A percentile compares a stretch with the other conserved stretches of the same genome.
Evolutionary conservation across 163 green algal genomes (phyloP).

Genomic region (Trebouxiophyceae sp.): DNA sequence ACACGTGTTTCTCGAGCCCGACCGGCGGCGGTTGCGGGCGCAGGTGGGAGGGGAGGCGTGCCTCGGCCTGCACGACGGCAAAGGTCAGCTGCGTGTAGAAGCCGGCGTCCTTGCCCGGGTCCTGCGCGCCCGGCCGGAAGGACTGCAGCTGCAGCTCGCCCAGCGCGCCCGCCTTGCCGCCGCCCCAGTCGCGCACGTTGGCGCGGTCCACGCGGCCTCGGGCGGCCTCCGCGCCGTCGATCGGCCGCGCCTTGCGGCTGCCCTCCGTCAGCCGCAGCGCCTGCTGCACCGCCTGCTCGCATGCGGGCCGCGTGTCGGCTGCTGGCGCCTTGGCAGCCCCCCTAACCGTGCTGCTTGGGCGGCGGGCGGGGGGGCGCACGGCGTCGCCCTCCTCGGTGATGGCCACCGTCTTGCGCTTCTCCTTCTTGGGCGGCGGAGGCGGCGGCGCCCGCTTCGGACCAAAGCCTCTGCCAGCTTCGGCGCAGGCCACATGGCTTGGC

Average conservation of each 20-base stretch:
- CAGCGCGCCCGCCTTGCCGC: conserved; percentile 29
- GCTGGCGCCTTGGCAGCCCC: neutral
- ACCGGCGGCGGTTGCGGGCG: neutral
- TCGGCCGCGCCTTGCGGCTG: conserved; percentile 5
- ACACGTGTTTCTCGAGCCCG: neutral
- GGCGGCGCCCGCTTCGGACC: too few relatives aligned
- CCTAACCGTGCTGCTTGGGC: neutral
- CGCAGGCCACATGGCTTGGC: too few relatives aligned
- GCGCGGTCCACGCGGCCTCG: conserved; percentile 42
- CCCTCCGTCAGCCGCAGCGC: neutral
- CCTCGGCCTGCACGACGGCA: conserved; percentile 31
- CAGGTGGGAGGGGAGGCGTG: neutral
- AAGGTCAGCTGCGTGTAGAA: conserved; percentile 42
- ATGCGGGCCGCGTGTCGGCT: neutral
- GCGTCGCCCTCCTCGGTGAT: neutral
- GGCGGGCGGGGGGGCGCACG: too few relatives aligned
- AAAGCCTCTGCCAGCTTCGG: too few relatives aligned
- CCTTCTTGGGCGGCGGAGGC: neutral
- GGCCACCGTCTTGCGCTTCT: neutral
- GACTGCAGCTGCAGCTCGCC: conserved; percentile 31
- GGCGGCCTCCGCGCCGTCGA: conserved; percentile 39
- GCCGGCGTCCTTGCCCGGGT: conserved; percentile 8
- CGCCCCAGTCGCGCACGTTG: conserved; percentile 19
- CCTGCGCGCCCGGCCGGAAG: neutral
- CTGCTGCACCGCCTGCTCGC: conserved; percentile 1